Percentiles rank a stretch among this genome's conserved stretches.
Evolutionary conservation across 2,329 filamentous ascomycete genomes (phyloP).

Genomic region (Monosporascus sp.): DNA sequence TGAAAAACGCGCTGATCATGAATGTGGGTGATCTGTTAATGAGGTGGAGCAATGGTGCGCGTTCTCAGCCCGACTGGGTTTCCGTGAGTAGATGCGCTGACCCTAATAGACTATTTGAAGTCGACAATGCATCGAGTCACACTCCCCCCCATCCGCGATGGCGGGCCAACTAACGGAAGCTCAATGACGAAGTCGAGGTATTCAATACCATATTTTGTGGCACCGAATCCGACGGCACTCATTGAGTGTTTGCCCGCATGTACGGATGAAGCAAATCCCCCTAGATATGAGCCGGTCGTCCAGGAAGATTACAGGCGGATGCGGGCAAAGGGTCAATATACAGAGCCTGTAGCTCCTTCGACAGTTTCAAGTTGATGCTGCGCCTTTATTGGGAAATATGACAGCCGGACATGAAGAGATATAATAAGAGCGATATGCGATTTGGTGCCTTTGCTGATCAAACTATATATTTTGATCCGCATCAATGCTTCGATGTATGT

Average conservation of each 20-base stretch:
- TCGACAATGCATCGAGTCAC: slow-evolving; percentile 51
- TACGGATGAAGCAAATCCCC: slow-evolving; percentile 33
- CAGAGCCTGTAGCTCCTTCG: slow-evolving; percentile 4
- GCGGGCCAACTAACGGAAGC: slow-evolving; percentile 28
- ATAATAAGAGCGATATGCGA: neutral
- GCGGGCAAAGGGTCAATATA: slow-evolving; percentile 24
- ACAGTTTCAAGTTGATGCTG: neutral
- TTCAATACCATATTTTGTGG: slow-evolving; percentile 57
- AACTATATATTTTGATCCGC: too few species aligned
- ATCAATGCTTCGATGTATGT: too few species aligned
- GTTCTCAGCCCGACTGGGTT: neutral
- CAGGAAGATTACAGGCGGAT: slow-evolving; percentile 24
- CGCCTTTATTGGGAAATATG: neutral
- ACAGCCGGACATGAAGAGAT: neutral
- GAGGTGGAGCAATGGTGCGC: slow-evolving; percentile 36
- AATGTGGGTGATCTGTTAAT: slow-evolving; percentile 37
- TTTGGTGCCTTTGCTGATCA: too few species aligned
- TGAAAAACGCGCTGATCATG: slow-evolving; percentile 28
- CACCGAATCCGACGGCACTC: slow-evolving; percentile 42
- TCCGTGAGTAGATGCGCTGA: neutral
- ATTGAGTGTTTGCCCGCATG: slow-evolving; percentile 50
- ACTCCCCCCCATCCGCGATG: slow-evolving; percentile 35
- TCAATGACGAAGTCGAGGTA: slow-evolving; percentile 47
- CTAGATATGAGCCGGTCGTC: slow-evolving; percentile 43
- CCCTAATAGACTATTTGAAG: slow-evolving; percentile 37